Evolutionary conservation across 345 rosid species (phyloP).

Genomic region (Conringia planisiliqua): DNA sequence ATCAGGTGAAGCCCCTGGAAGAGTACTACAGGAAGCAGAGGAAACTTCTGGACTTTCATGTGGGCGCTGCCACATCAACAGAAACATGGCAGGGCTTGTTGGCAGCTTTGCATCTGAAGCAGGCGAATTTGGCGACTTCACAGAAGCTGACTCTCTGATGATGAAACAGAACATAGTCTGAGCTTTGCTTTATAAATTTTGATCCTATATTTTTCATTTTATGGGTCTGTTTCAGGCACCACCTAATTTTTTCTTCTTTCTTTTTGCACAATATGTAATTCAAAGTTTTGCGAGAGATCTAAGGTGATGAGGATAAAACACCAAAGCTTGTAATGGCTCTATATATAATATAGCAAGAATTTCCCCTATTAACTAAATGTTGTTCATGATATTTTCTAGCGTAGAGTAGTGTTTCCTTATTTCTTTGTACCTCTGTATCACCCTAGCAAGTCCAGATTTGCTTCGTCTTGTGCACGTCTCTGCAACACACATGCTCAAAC

Average conservation of each 20-base stretch:
- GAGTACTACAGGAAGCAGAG: constrained; percentile 74
- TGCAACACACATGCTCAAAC: not conserved
- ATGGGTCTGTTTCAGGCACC: constrained; percentile 1
- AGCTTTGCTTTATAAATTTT: constrained; percentile 35
- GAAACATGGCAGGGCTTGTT: constrained; percentile 88
- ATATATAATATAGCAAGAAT: not conserved
- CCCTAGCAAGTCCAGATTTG: not conserved
- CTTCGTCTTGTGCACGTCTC: not conserved
- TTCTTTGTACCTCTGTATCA: not conserved
- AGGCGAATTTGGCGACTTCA: constrained; percentile 45
- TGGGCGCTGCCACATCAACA: constrained; percentile 51
- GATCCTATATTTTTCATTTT: constrained; percentile 21
- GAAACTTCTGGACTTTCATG: constrained; percentile 76
- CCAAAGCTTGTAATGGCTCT: constrained; percentile 25
- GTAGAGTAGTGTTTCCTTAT: not conserved
- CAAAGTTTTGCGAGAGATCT: constrained; percentile 19
- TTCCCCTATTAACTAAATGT: not conserved
- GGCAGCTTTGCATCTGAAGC: constrained; percentile 74
- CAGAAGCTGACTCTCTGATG: constrained; percentile 53
- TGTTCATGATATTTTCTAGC: not conserved
- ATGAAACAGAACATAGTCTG: not conserved
- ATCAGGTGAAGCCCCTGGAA: constrained; percentile 74
- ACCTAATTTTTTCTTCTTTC: not conserved
- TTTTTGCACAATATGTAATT: constrained; percentile 5
- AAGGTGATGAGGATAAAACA: constrained; percentile 5